Base-by-base conservation (phyloP, 306 rosid genomes). In the Cyamopsis tetragonoloba region DNA sequence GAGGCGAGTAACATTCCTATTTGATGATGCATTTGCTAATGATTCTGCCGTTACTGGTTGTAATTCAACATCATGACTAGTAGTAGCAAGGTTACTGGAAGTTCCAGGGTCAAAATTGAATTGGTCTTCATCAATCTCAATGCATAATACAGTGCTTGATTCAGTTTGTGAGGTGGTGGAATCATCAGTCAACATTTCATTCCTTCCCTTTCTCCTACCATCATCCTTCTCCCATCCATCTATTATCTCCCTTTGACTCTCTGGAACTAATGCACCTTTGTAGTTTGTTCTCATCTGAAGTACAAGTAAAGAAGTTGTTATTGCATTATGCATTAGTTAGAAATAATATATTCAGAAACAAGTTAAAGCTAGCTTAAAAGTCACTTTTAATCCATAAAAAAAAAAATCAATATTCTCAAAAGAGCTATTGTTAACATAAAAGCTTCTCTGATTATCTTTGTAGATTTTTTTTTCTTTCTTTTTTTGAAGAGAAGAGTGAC, bases 271-370 rank as follows among this genome's bases (percentile, higher is more conserved):
- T 58, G 92, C 91, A 7, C 92, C 87, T 71, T 86, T 86, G 48
- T 86, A 86, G 75, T 89, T 84, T 62, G 96, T 84, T 84, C 96
- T 91, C 92, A 89, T 89, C 92, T 89, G 77, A 38, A 55, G 70
- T 56, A 30, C 32, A 51, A 42, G 46, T 15, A 20, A 5, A 18
- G 47, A 57, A 63, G 39, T 17, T 49, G 31, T 54, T 63, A 63
- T n/a, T 26, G n/a, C 22, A 39, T 49, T 3, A 14, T 6, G 12
- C 41, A 20, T 49, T 6, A 49, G 22, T n/a, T n/a, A n/a, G n/a
- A n/a, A n/a, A n/a, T n/a, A n/a, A n/a, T n/a, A n/a, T n/a, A n/a
- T n/a, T n/a, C n/a, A n/a, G n/a, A n/a, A n/a, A n/a, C n/a, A n/a
- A n/a, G n/a, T n/a, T n/a, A n/a, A n/a, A n/a, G n/a, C n/a, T n/a